phyloP scores from a whole-genome alignment of 257 asterid genomes.

The Ajuga chamaepitys region DNA sequence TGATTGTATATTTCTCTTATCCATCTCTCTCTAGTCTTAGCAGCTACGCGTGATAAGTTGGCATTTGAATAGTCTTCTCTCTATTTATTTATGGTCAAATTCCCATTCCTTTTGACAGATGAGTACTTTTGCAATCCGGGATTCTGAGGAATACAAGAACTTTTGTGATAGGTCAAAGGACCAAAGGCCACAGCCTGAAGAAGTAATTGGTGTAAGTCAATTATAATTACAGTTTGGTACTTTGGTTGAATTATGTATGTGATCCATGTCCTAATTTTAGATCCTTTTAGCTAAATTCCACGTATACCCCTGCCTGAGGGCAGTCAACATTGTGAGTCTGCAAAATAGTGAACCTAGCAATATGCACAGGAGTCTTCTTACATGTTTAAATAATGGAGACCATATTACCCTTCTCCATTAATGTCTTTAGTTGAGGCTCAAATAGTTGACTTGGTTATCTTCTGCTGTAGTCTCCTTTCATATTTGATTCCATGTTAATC shows the following conservation, averaged over 20 bases:
- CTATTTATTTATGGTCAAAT: not conserved
- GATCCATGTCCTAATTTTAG: too few species aligned
- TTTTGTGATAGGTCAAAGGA: constrained; percentile 89
- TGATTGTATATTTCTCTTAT: not conserved
- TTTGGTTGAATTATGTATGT: too few species aligned
- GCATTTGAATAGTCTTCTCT: not conserved
- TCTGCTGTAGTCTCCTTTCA: not conserved
- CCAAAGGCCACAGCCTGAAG: constrained; percentile 95
- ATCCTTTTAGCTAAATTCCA: too few species aligned
- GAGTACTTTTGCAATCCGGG: constrained; percentile 82
- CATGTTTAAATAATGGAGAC: not conserved
- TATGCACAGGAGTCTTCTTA: not conserved
- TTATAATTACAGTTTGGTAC: not conserved
- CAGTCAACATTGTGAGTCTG: too few species aligned
- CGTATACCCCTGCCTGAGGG: too few species aligned
- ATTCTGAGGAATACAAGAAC: constrained; percentile 96
- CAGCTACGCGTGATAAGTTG: not conserved
- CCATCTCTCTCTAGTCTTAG: not conserved
- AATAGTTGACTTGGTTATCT: not conserved
- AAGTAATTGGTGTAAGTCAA: constrained; percentile 78
- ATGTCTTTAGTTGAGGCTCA: not conserved
- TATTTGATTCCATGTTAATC: not conserved
- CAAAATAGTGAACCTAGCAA: too few species aligned
- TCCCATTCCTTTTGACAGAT: constrained; percentile 37
- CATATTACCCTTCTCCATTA: not conserved